These are phyloP conservation scores for Umbelopsis vinacea DNA, from an alignment of 192 early-diverging fungal species.

Conservation along the genomic window DNA sequence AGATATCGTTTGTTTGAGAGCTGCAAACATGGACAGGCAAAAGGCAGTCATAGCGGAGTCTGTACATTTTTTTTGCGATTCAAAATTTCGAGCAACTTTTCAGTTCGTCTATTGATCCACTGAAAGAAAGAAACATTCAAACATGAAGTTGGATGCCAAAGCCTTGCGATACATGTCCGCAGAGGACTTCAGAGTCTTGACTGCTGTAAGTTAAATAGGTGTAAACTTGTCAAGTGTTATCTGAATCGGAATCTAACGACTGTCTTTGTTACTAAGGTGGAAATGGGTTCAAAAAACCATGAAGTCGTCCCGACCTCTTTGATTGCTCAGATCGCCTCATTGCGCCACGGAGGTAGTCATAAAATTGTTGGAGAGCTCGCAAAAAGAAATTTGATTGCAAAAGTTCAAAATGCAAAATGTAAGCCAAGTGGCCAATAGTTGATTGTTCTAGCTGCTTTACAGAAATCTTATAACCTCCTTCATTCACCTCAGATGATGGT, in stretches of 20 bases:
- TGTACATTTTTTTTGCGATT: neutral
- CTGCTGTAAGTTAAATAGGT: constrained; percentile 64
- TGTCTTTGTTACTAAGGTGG: constrained; percentile 54
- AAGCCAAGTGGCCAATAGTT: constrained; percentile 25
- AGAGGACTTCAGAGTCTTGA: constrained; percentile 96
- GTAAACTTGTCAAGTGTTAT: neutral
- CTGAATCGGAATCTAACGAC: neutral
- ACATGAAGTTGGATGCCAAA: constrained; percentile 96
- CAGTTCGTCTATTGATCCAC: neutral
- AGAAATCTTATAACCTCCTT: constrained; percentile 47
- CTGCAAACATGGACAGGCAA: too few relatives aligned
- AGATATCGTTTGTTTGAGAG: too few relatives aligned
- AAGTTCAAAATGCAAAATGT: constrained; percentile 84
- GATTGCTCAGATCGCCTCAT: constrained; percentile 92
- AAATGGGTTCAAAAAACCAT: constrained; percentile 99
- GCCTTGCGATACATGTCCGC: constrained; percentile 90
- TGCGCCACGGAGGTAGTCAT: constrained; percentile 84
- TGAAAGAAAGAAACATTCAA: neutral
- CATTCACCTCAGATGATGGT: constrained; percentile 73
- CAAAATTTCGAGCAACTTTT: constrained; percentile 8
- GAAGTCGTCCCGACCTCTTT: constrained; percentile 94
- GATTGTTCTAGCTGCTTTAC: constrained; percentile 46
- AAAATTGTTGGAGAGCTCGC: constrained; percentile 87
- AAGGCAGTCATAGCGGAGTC: constrained; percentile 11
- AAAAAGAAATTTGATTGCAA: constrained; percentile 88